These are phyloP conservation scores for Plasmopara viticola DNA, from an alignment of 352 stramenopile genomes.

Conservation along the genomic window DNA sequence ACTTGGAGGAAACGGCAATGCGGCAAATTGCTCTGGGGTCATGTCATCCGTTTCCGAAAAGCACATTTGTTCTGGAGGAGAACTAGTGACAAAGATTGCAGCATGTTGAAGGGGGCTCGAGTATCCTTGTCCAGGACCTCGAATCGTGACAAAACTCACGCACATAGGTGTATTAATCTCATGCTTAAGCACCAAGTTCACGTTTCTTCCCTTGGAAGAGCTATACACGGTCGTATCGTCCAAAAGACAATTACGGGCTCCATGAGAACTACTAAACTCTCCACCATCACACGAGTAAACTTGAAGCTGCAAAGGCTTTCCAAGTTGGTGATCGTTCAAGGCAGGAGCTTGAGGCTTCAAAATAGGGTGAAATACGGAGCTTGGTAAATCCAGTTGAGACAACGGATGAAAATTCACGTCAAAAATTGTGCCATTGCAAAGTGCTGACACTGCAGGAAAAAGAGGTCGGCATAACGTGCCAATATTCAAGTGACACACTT, in stretches of 20 bases:
- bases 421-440: slow-evolving; percentile 70
- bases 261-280: slow-evolving; percentile 73
- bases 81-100: slow-evolving; percentile 68
- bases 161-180: slow-evolving; percentile 77
- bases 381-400: slow-evolving; percentile 44
- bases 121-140: slow-evolving; percentile 69
- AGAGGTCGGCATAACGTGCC: slow-evolving; percentile 30
- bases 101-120: slow-evolving; percentile 64
- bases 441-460: slow-evolving; percentile 46
- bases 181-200: slow-evolving; percentile 77
- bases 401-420: slow-evolving; percentile 64
- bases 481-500: slow-evolving; percentile 30
- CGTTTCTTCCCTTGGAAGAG: slow-evolving; percentile 59
- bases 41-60: slow-evolving; percentile 64
- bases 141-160: slow-evolving; percentile 61
- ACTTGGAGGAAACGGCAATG: slow-evolving; percentile 54
- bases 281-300: slow-evolving; percentile 67
- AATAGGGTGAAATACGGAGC: slow-evolving; percentile 26
- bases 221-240: slow-evolving; percentile 82
- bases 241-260: slow-evolving; percentile 56
- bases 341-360: slow-evolving; percentile 36
- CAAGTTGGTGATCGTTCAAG: slow-evolving; percentile 60
- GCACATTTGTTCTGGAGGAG: slow-evolving; percentile 36
- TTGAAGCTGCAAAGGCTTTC: slow-evolving; percentile 64
- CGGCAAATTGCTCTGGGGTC: slow-evolving; percentile 69